Conservation (phyloP, 441 rosid species). For the Syzygium syzygioides region DNA sequence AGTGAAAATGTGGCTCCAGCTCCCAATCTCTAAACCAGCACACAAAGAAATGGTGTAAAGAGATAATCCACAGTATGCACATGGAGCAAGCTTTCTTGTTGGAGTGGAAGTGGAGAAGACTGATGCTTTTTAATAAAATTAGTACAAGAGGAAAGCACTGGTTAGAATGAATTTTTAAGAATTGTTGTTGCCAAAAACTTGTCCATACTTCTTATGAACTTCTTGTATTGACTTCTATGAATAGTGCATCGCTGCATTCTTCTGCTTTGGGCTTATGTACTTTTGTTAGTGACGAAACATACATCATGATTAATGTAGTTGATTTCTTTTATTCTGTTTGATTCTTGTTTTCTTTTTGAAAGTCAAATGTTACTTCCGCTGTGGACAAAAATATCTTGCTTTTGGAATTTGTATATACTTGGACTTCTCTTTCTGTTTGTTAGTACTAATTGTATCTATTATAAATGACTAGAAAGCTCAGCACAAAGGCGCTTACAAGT, state of each 20-base stretch:
- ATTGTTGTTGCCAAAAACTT: background rate
- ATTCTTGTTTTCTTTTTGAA: background rate
- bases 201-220: background rate
- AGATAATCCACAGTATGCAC: background rate
- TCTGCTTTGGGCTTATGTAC: background rate
- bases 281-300: background rate
- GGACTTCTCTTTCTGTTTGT: background rate
- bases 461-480: conserved; percentile 37
- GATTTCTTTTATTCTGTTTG: background rate
- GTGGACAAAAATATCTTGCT: background rate
- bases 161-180: background rate
- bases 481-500: conserved; percentile 75
- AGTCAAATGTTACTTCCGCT: background rate
- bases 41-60: background rate
- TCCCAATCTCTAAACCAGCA: background rate
- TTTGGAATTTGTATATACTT: background rate
- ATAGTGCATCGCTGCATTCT: background rate
- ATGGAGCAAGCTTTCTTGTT: background rate
- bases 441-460: conserved; percentile 16
- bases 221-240: background rate
- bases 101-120: background rate
- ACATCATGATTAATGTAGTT: background rate
- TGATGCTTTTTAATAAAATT: background rate
- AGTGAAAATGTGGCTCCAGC: background rate
- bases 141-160: background rate